Percentiles rank a stretch among this genome's conserved stretches.
Evolutionary conservation across 2,329 filamentous ascomycete species (phyloP).

Genomic region (Onygenales sp.): DNA sequence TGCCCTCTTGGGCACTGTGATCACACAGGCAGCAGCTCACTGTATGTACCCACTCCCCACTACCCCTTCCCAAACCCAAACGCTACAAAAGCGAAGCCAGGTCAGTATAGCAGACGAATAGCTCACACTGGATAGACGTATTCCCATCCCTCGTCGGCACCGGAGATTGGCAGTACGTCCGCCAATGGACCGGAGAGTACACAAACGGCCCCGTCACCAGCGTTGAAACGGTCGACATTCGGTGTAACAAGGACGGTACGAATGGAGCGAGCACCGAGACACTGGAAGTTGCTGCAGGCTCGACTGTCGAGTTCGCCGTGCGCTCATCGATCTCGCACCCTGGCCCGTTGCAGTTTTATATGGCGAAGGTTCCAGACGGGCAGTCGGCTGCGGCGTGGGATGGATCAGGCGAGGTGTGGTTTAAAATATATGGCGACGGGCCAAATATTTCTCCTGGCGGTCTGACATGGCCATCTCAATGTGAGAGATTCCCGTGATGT

Average conservation of each 20-base stretch:
- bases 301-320: slow-evolving; percentile 36
- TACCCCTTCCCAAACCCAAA: not conserved
- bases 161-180: slow-evolving; percentile 15
- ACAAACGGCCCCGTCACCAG: slow-evolving; percentile 15
- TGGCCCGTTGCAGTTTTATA: slow-evolving; percentile 32
- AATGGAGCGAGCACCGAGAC: slow-evolving; percentile 9
- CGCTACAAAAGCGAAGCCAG: not conserved
- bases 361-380: slow-evolving; percentile 32
- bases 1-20: not conserved
- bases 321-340: slow-evolving; percentile 35
- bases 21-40: not conserved
- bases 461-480: slow-evolving; percentile 34
- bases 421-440: slow-evolving; percentile 38
- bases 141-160: not conserved
- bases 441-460: slow-evolving; percentile 23
- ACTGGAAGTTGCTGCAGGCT: slow-evolving; percentile 29
- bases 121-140: not conserved
- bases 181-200: slow-evolving; percentile 14
- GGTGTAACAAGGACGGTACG: slow-evolving; percentile 28
- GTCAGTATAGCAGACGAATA: not conserved
- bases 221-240: slow-evolving; percentile 30
- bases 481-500: slow-evolving; percentile 14
- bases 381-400: slow-evolving; percentile 31
- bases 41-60: not conserved
- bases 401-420: slow-evolving; percentile 30